Conservation (phyloP, 75 land plant species). For the Pinus albicaulis region DNA sequence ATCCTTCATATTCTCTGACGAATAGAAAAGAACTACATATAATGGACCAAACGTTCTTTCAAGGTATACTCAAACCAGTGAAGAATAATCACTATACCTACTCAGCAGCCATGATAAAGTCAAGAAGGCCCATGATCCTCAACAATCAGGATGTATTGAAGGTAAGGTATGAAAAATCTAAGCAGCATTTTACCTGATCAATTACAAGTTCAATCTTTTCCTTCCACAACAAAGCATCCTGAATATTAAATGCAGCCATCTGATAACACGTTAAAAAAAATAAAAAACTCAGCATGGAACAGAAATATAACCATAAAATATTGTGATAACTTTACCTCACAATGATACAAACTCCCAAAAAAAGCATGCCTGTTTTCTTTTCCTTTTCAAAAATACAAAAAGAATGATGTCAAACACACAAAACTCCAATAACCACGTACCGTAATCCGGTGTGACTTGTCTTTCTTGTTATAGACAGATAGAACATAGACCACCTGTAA, state of each 20-base stretch:
- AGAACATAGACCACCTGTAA: constrained; percentile 81
- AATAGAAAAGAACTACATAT: background rate
- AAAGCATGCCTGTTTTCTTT: background rate
- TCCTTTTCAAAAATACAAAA: background rate
- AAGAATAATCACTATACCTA: background rate
- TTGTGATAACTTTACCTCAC: background rate
- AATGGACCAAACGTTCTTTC: background rate
- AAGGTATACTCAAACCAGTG: background rate
- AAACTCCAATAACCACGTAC: constrained; percentile 33
- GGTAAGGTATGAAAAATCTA: background rate
- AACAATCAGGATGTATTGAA: background rate
- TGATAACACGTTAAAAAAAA: constrained; percentile 19
- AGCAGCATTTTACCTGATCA: constrained; percentile 53
- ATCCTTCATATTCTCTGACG: background rate
- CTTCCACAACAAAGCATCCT: constrained; percentile 80
- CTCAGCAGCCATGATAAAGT: background rate
- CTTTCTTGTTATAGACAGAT: constrained; percentile 79
- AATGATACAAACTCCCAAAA: background rate
- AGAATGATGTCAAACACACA: constrained; percentile 2
- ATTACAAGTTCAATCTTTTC: constrained; percentile 83
- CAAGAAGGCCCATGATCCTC: background rate
- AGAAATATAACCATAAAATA: background rate
- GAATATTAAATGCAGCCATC: constrained; percentile 92
- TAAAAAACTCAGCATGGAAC: background rate
- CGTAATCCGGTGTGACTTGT: constrained; percentile 73